These are phyloP conservation scores for Mediolabrus comicus DNA, from an alignment of 108 stramenopile genomes.

Conservation along the genomic window DNA sequence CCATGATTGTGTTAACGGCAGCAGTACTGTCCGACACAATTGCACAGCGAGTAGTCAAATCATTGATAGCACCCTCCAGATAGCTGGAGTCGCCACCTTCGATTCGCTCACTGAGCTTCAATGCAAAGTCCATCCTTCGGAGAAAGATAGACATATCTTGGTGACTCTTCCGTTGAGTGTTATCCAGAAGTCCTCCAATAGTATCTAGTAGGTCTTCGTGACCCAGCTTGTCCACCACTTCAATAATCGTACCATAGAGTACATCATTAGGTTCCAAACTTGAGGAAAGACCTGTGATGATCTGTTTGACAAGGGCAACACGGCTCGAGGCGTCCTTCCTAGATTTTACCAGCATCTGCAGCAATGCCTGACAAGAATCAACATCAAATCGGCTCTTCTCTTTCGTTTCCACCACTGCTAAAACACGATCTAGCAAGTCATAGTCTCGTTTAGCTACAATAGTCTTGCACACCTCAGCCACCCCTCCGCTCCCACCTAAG, in stretches of 20 bases:
- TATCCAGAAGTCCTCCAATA: background rate
- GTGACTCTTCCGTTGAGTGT: background rate
- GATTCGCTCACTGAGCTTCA: background rate
- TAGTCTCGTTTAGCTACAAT: constrained; percentile 3
- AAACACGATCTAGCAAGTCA: background rate
- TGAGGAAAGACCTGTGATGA: background rate
- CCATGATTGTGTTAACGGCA: background rate
- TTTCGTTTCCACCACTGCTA: background rate
- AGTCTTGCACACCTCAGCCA: background rate
- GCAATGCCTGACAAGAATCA: background rate
- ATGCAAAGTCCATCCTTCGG: background rate
- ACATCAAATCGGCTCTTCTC: background rate
- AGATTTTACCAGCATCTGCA: background rate
- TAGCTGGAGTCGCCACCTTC: background rate
- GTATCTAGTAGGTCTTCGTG: background rate
- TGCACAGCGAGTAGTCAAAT: background rate
- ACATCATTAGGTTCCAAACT: background rate
- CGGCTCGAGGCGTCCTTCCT: background rate
- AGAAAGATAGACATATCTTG: background rate
- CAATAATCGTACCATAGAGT: background rate
- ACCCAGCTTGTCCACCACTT: background rate
- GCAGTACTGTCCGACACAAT: background rate
- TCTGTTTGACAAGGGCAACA: background rate
- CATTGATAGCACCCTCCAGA: background rate
- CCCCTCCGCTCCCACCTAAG: background rate